Percentiles rank a stretch among this genome's conserved stretches.
These are phyloP conservation scores for Aureobasidium sp. DNA, from an alignment of 2,329 filamentous ascomycete genomes.

Conservation along the genomic window DNA sequence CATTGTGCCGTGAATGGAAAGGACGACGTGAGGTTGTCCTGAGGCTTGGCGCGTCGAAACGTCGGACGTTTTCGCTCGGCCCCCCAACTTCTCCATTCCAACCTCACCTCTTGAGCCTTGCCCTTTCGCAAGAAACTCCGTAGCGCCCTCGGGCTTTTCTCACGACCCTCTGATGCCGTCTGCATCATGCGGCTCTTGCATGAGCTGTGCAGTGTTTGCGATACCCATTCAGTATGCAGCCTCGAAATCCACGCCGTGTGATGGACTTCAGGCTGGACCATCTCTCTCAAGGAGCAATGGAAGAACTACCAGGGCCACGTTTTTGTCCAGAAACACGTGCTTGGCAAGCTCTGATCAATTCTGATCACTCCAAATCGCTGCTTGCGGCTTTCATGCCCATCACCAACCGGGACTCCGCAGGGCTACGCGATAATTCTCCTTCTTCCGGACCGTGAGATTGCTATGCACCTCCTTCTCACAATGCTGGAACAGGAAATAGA, in stretches of 20 bases:
- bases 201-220: background rate
- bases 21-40: background rate
- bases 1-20: background rate
- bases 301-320: background rate
- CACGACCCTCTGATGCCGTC: background rate
- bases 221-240: background rate
- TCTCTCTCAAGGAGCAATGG: background rate
- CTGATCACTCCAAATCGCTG: background rate
- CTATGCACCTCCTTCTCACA: background rate
- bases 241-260: background rate
- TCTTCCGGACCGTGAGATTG: background rate
- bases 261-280: background rate
- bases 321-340: background rate
- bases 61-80: constrained; percentile 10
- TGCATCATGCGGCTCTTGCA: constrained; percentile 13
- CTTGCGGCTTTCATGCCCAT: background rate
- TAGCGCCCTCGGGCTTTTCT: constrained; percentile 9
- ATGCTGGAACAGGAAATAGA: background rate
- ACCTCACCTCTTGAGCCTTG: constrained; percentile 10
- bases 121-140: constrained; percentile 4
- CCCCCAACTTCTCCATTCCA: background rate
- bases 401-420: background rate
- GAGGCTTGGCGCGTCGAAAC: constrained; percentile 6
- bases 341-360: background rate
- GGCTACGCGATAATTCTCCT: background rate